Base-by-base conservation (phyloP, 371 early-diverging fungal species). In the Actinomortierella ambigua region DNA sequence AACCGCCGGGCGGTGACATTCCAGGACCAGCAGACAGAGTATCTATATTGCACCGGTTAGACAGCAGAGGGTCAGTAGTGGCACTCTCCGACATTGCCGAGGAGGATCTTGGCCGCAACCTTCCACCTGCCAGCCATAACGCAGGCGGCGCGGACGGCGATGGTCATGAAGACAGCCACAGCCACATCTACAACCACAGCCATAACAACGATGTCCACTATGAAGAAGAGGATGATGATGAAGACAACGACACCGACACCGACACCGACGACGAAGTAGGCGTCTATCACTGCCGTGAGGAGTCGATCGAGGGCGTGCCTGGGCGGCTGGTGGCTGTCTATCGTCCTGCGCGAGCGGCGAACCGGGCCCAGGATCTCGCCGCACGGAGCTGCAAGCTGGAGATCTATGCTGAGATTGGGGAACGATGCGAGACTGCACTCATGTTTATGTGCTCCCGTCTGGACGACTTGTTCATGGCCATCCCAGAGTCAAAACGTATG, bases 361-460 rank as follows among this genome's bases (percentile, higher is more conserved):
- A 69, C 50, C 69, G 69, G 26, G 61, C 69, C 2, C 9, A 61
- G 13, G 69, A 69, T 26, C 61, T 64, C n/a, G 61, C 64, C 1
- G 69, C 69, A 3, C 48, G 52, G 0, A 64, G 64, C 15, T 27
- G 58, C 17, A 55, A 53, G 29, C 55, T 69, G 0, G 69, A 69
- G 51, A 57, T 69, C 29, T 69, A 40, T 53, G 20, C 61, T 22
- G 69, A 69, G 48, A n/a, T 69, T 22, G 69, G 69, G 0, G 69
- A 69, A 34, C 56, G 65, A 27, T 69, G 69, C 34, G 69, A 69
- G 57, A 69, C 69, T 1, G 69, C 55, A 39, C 53, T 69, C 61
- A 69, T 69, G 69, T 24, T 69, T 39, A 69, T 69, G 69, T 69
- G 69, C 14, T 34, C 42, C 18, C 60, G 69, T 15, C 61, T 69